Evolutionary conservation across 352 stramenopile genomes (phyloP), one percentile per base, ranked within the genome.

Genomic region (Bremia lactucae): DNA sequence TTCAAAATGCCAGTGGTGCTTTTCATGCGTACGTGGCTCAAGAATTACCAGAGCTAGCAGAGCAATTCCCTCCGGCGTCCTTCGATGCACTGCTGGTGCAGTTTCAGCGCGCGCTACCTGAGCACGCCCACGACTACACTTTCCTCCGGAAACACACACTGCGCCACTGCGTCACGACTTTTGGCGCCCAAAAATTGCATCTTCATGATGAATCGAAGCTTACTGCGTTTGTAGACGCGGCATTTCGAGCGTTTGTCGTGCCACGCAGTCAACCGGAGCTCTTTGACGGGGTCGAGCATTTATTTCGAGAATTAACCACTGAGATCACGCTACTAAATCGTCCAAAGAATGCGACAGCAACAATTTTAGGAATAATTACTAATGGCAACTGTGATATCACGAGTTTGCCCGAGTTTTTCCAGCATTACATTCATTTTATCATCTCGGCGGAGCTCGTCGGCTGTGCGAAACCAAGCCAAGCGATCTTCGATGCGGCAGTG

Each of bases 301-400:
- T 87, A 41, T 56, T 87, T 19, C 38, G 40, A 8, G 38, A 60
- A 20, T 53, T 87, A 0, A 49, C 67, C 11, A 15, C 5, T 0
- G 44, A 74, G 16, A 52, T 83, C 19, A 44, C 39, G 25, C 14
- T 18, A 2, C 24, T 24, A 13, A n/a, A 10, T 36, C 9, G 7
- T 35, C 23, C 3, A 2, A 4, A 20, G 18, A 39, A 43, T 1
- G 15, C 8, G 18, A 39, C 14, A 2, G 9, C 14, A 7, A 40
- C 49, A 10, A 2, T 68, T 4, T 25, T 84, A 33, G 74, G 74
- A 20, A 62, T 76, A 24, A 79, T 87, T 42, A 87, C 74, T n/a
- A 87, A 87, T 49, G 71, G 74, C 36, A 87, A 87, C 53, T 83
- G 71, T 47, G 36, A 65, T 3, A 49, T 71, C 26, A 42, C 64